Evolutionary conservation across 2,329 filamentous ascomycete species (phyloP).

Genomic region (Scleromitrula shiraiana): DNA sequence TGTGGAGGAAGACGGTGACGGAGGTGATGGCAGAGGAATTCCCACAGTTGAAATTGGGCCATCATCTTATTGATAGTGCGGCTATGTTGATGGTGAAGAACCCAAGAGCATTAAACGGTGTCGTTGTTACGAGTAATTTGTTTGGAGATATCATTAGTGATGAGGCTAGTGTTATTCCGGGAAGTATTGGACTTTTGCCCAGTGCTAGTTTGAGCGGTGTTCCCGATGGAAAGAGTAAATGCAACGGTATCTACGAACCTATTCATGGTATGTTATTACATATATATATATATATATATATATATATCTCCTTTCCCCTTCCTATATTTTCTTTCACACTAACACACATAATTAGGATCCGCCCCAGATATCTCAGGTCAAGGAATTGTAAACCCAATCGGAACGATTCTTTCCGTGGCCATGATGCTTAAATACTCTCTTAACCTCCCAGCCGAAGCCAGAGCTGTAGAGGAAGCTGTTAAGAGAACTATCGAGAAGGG

Average conservation of each 20-base stretch:
- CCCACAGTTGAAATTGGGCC: constrained; percentile 72
- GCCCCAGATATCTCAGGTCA: constrained; percentile 91
- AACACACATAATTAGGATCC: constrained; percentile 47
- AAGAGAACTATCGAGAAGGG: constrained; percentile 71
- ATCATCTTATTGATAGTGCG: constrained; percentile 93
- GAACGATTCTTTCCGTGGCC: constrained; percentile 82
- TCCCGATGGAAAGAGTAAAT: constrained; percentile 74
- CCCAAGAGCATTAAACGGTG: constrained; percentile 76
- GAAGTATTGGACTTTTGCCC: constrained; percentile 79
- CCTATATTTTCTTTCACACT: neutral
- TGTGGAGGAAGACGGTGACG: constrained; percentile 82
- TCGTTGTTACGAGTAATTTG: constrained; percentile 87
- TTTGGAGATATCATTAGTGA: constrained; percentile 96
- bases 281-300: neutral
- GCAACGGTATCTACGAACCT: constrained; percentile 95
- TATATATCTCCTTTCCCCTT: neutral
- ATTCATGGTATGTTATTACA: constrained; percentile 67
- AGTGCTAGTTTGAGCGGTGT: constrained; percentile 81
- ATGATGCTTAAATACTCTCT: constrained; percentile 97
- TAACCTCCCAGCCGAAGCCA: constrained; percentile 66
- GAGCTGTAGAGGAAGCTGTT: constrained; percentile 74
- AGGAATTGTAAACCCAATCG: constrained; percentile 86
- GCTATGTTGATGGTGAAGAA: constrained; percentile 98
- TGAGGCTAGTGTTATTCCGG: constrained; percentile 90
- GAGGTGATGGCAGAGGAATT: constrained; percentile 86